Base-by-base conservation (phyloP, 208 protist genomes). In the Trichomonas vaginalis region DNA sequence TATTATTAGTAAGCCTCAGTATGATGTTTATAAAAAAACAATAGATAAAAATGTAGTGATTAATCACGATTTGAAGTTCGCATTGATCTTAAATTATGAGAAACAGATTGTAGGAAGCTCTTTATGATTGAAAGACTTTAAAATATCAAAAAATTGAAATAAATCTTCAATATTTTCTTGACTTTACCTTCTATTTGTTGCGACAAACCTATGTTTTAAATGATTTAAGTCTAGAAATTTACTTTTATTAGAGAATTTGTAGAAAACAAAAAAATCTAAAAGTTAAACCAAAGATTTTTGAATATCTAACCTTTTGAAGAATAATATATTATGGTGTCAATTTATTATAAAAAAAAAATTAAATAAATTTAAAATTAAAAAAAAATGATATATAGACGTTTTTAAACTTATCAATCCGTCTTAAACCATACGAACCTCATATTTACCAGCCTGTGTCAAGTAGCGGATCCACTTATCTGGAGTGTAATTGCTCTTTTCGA, bases 381-480 rank as follows among this genome's bases (percentile, higher is more conserved):
- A 61, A 23, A 83, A 83, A 83, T 83, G 79, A 83, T 42, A 37
- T 45, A 42, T 45, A 83, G 27, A 37, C 17, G 27, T 45, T 10
- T 12, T 45, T 45, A 37, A 83, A 42, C n/a, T n/a, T 45, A 83
- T 83, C 79, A 83, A 42, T n/a, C 79, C 14, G 14, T 83, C 32
- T 88, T 51, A 92, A 17, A 51, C 51, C 86, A 97, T 96, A 45
- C 98, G 97, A 96, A 98, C 98, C 96, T 99, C 98, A 96, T 99
- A 99, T 47, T 98, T 97, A 35, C 99, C 99, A 62, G 98, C 98
- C 96, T 98, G 98, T 48, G 98, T 99, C 47, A 99, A 97, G 97
- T 99, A 99, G 40, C 99, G 98, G 51, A 99, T 98, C 98, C 99
- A 99, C 96, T 99, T 99, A 87, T 98, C 97, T 6, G 98, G 97